Conservation (phyloP, 2,329 filamentous ascomycete species). For the Pleomassaria siparia region DNA sequence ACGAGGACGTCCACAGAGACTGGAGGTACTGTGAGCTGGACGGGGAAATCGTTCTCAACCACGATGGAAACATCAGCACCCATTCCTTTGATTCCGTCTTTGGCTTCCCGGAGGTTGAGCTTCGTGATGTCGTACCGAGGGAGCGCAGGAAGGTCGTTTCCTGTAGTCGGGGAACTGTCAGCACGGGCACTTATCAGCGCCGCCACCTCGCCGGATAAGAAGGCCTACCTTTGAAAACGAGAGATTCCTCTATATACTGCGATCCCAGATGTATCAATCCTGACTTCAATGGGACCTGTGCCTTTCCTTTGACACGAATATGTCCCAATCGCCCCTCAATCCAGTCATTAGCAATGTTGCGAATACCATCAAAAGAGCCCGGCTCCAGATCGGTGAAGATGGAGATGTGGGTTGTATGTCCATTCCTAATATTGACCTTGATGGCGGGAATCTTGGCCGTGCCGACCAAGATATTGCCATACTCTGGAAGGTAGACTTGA, state of each 20-base stretch:
- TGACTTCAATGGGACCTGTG: conserved; percentile 72
- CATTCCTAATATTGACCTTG: conserved; percentile 74
- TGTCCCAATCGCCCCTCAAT: conserved; percentile 73
- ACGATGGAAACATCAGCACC: conserved; percentile 75
- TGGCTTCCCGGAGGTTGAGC: conserved; percentile 75
- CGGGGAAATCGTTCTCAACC: conserved; percentile 74
- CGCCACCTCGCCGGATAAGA: conserved; percentile 40
- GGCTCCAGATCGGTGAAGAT: conserved; percentile 75
- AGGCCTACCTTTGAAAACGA: conserved; percentile 82
- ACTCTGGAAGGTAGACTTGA: conserved; percentile 79
- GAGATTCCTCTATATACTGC: conserved; percentile 71
- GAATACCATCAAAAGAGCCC: conserved; percentile 75
- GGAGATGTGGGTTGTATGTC: conserved; percentile 74
- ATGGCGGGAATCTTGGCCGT: conserved; percentile 75
- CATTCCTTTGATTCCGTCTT: conserved; percentile 63
- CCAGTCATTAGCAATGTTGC: conserved; percentile 84
- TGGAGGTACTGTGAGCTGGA: conserved; percentile 74
- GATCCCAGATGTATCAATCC: conserved; percentile 78
- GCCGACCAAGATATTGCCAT: conserved; percentile 74
- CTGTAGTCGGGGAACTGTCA: conserved; percentile 31
- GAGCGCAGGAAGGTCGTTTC: conserved; percentile 69
- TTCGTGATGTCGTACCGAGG: conserved; percentile 81
- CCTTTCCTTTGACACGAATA: conserved; percentile 72
- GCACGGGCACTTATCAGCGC: conserved; percentile 10
- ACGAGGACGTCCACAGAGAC: conserved; percentile 85